Evolutionary conservation across 768 basidiomycete species (phyloP), one percentile per base, ranked within the genome.

Genomic region (Scleroderma citrinum): DNA sequence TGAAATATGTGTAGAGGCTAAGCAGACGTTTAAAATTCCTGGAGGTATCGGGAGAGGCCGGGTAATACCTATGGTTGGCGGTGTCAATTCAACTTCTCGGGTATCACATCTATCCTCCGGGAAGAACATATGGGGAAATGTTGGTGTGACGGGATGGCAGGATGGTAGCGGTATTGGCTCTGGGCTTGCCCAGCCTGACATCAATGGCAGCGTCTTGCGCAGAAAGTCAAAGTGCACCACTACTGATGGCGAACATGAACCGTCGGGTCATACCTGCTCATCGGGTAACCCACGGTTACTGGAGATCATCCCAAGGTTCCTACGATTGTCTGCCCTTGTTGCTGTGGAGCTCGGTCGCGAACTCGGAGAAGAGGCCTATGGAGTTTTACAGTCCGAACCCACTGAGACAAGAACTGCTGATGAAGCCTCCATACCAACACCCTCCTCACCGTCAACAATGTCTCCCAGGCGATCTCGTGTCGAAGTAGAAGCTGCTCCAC

Each of bases 301-400:
- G 17, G 82, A 81, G 58, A 68, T 87, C 32, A 79, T 87, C 36
- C 76, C 81, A 26, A 72, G 85, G 26, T 93, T 92, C 59, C 67
- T 93, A 50, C 75, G 83, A 46, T 71, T 93, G 24, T 87, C 85
- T 14, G 90, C 90, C 26, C 71, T 89, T 42, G 82, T 89, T 7
- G 85, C 87, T 40, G 79, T 76, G 52, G 89, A 91, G 64, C 72
- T 91, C 21, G 87, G 84, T 16, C 72, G 80, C 40, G 88, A 91
- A 65, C 77, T 80, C 17, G 70, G 76, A 50, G 76, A 82, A 32
- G 80, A 78, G 0, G 67, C 77, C 62, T 68, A 79, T 68, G 58
- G 69, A 11, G 61, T 47, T 46, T 51, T 16, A 56, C 59, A 66
- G 44, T 55, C 61, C 31, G 67, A 67, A 40, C 50, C 59, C 58